Percentiles rank a stretch among this genome's conserved stretches.
These are phyloP conservation scores for Fremontodendron californicum DNA, from an alignment of 345 rosid genomes.

Conservation along the genomic window DNA sequence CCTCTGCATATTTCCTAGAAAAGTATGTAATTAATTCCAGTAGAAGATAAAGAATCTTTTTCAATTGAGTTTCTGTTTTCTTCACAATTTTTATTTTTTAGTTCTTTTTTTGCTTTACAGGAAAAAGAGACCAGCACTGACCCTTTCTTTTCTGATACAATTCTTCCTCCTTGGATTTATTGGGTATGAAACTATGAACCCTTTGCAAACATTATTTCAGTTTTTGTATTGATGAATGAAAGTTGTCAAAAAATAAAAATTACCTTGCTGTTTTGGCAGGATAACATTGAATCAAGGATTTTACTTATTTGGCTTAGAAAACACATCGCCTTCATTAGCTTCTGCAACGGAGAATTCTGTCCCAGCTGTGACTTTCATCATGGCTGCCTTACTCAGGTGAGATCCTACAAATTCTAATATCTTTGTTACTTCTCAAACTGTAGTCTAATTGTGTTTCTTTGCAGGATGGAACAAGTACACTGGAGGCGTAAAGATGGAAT, in stretches of 20 bases:
- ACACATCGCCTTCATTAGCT: conserved; percentile 62
- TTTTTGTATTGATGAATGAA: background rate
- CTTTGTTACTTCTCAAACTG: no score
- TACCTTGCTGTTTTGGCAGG: conserved; percentile 24
- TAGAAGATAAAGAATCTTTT: background rate
- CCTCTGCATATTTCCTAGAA: conserved; percentile 60
- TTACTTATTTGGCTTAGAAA: conserved; percentile 61
- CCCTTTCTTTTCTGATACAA: conserved; percentile 35
- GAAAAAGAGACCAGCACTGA: conserved; percentile 51
- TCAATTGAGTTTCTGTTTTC: background rate
- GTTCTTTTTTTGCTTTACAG: conserved; percentile 29
- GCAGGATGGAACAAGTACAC: conserved; percentile 56
- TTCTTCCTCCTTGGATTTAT: conserved; percentile 62
- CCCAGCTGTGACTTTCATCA: conserved; percentile 62
- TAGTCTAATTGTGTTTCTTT: no score
- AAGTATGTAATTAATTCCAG: conserved; percentile 33
- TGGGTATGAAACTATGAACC: conserved; percentile 59
- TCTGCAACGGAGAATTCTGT: conserved; percentile 68
- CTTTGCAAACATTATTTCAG: background rate
- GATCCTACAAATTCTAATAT: no score
- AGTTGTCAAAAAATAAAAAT: no score
- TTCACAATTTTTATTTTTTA: background rate
- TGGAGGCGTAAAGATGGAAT: conserved; percentile 51
- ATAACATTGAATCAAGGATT: conserved; percentile 60
- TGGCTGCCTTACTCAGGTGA: conserved; percentile 55